Conservation (phyloP, 176 grass and related monocot genomes). For the Guadua angustifolia region DNA sequence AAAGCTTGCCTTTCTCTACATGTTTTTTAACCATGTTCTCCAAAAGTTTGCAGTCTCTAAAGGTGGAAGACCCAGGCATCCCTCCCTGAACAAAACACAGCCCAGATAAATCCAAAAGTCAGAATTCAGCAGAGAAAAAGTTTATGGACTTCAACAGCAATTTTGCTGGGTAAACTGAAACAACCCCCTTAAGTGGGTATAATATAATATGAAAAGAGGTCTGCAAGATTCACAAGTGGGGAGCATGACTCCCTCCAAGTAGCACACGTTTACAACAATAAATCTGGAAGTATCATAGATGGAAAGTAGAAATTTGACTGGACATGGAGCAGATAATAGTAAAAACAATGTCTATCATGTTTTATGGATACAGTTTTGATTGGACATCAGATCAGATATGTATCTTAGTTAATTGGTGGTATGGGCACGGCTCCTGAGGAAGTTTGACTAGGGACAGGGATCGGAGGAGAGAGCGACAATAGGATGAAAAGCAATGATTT, state of each 20-base stretch:
- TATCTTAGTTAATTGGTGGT: neutral
- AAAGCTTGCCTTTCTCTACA: constrained; percentile 64
- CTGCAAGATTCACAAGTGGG: neutral
- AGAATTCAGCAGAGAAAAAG: constrained; percentile 4
- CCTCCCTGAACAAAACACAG: constrained; percentile 55
- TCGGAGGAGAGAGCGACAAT: too few relatives aligned
- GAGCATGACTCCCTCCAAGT: neutral
- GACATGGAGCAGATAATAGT: neutral
- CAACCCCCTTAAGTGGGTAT: neutral
- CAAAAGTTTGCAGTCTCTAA: constrained; percentile 62
- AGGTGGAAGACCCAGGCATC: constrained; percentile 61
- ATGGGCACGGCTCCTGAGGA: too few relatives aligned
- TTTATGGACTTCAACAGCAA: neutral
- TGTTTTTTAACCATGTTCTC: constrained; percentile 65
- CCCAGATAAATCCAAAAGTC: neutral
- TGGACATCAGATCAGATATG: neutral
- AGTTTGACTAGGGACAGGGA: too few relatives aligned
- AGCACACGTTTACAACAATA: neutral
- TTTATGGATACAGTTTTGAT: neutral
- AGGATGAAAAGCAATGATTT: too few relatives aligned
- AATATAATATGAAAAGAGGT: neutral
- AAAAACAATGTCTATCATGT: neutral
- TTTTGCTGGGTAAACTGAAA: neutral
- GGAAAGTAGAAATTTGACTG: neutral
- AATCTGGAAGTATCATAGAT: neutral